Base-by-base conservation (phyloP, 225 moss, liverwort and hornwort genomes). In the Marchantia polymorpha region DNA sequence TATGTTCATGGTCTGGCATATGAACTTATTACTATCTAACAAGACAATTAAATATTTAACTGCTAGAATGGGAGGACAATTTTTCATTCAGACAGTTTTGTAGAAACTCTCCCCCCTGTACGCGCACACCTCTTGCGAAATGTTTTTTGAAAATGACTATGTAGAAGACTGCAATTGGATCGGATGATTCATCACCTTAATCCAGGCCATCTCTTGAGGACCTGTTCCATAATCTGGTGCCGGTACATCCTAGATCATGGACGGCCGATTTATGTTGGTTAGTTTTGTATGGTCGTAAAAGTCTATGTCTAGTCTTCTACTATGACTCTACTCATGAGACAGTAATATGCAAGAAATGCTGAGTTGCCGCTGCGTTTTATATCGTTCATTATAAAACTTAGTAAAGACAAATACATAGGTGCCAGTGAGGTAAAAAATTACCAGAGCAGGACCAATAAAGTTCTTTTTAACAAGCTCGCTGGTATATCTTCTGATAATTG, bases 201-300 rank as follows among this genome's bases (percentile, higher is more conserved):
- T 94, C 94, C 94, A 94, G 27, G 94, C 94, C 94, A 94, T 94
- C 76, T 94, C 94, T 81, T 94, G 94, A 13, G 94, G 92, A 75
- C 94, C 94, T 19, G 94, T 94, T 81, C 94, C 94, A 81, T 94
- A 94, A 83, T 94, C 94, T 77, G 94, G 94, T 55, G 94, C 94
- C 7, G 94, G 94, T 13, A 94, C 94, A 89, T 94, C 94, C 94
- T 94, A 88, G 52, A 73, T 22, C 82, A 8, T 7, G 69, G 27
- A 70, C 12, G 56, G 51, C 13, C 14, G 29, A 64, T 74, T n/a
- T 30, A 74, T n/a, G n/a, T n/a, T n/a, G n/a, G n/a, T n/a, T n/a
- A n/a, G n/a, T n/a, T n/a, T n/a, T n/a, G n/a, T n/a, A n/a, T n/a
- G n/a, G n/a, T n/a, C n/a, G 17, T 46, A 46, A 47, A 69, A 0